These are phyloP conservation scores for Chrysanthemum lavandulifolium DNA, from an alignment of 129 eudicot genomes.

Conservation along the genomic window DNA sequence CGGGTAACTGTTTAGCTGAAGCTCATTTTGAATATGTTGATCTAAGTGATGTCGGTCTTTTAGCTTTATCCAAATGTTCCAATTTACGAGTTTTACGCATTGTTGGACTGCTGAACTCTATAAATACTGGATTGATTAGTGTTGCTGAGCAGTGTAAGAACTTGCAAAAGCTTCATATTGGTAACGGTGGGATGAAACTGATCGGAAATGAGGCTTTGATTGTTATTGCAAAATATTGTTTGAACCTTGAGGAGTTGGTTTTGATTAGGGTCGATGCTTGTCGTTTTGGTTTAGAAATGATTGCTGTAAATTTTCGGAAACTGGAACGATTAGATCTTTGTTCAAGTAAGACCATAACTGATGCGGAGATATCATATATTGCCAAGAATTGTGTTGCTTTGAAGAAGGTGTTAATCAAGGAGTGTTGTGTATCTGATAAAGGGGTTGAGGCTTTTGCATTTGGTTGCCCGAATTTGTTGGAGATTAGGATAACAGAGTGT, in stretches of 20 bases:
- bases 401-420: conserved; percentile 32
- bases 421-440: conserved; percentile 21
- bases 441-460: too few species aligned
- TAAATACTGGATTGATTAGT: neutral
- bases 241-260: conserved; percentile 32
- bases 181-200: conserved; percentile 10
- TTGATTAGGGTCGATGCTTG: conserved; percentile 26
- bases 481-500: too few species aligned
- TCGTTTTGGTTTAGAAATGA: conserved; percentile 14
- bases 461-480: too few species aligned
- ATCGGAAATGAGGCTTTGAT: conserved; percentile 13
- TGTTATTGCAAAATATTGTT: conserved; percentile 15
- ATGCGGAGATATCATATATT: too few species aligned
- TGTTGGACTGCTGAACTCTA: conserved; percentile 4
- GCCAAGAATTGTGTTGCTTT: neutral
- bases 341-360: too few species aligned
- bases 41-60: conserved; percentile 18
- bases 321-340: conserved; percentile 20
- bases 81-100: conserved; percentile 18
- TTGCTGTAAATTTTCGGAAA: conserved; percentile 23
- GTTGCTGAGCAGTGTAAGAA: conserved; percentile 14
- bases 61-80: conserved; percentile 26
- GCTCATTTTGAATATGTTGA: conserved; percentile 22
- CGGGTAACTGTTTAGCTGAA: conserved; percentile 4
- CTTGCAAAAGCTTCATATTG: conserved; percentile 28